Percentiles rank a stretch among this genome's conserved stretches.
These are phyloP conservation scores for Kwoniella sp. DNA, from an alignment of 768 basidiomycete species.

Conservation along the genomic window DNA sequence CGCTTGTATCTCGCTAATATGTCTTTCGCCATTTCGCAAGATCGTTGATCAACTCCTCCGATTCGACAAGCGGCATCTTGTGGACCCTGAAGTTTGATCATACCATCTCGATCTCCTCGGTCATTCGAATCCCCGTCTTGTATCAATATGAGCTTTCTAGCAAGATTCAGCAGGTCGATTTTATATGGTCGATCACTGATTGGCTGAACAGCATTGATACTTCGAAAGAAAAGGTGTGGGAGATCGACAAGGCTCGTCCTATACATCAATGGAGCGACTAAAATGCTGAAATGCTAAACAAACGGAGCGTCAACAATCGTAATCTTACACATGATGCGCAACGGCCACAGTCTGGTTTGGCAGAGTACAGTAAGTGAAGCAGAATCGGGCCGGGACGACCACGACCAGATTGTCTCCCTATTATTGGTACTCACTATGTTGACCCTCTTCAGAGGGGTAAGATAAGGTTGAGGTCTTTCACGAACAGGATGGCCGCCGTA, in stretches of 20 bases:
- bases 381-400: too few species aligned
- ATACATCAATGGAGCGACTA: background rate
- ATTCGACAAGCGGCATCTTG: background rate
- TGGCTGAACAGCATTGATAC: background rate
- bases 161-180: background rate
- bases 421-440: background rate
- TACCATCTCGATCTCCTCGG: background rate
- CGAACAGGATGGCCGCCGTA: too few species aligned
- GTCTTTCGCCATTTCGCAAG: background rate
- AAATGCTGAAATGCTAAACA: background rate
- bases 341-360: too few species aligned
- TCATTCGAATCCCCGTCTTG: background rate
- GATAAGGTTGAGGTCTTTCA: background rate
- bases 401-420: too few species aligned
- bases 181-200: background rate
- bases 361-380: too few species aligned
- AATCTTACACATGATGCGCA: too few species aligned
- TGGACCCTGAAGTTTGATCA: background rate
- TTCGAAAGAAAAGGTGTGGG: background rate
- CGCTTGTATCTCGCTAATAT: background rate
- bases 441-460: background rate
- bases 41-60: background rate
- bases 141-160: background rate
- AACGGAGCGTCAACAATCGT: too few species aligned
- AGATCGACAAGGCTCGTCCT: background rate